Percentiles rank a stretch among this genome's conserved stretches.
phyloP scores from a whole-genome alignment of 1,139 yeast genomes.

The Sugiyamaella paludigena region DNA sequence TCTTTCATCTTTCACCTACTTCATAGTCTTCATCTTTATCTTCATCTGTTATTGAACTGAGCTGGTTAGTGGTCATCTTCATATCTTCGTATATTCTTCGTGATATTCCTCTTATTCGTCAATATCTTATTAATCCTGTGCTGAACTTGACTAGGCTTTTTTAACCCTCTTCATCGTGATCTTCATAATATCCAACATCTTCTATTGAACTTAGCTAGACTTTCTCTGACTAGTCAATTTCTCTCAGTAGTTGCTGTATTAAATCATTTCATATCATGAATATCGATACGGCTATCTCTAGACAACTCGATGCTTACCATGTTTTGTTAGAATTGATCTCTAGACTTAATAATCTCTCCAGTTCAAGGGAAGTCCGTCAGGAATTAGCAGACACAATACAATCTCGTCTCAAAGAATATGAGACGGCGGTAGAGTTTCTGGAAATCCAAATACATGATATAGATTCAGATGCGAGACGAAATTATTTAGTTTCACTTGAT shows the following conservation, averaged over 20 bases:
- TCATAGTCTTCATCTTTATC: no score
- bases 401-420: constrained; percentile 30
- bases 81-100: no score
- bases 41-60: no score
- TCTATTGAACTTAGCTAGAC: no score
- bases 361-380: constrained; percentile 26
- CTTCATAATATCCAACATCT: no score
- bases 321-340: constrained; percentile 26
- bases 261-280: constrained; percentile 11
- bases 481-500: constrained; percentile 26
- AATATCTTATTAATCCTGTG: no score
- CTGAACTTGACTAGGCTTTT: background rate
- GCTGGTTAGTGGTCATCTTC: no score
- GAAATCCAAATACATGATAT: constrained; percentile 23
- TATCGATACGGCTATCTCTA: constrained; percentile 17
- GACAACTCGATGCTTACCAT: constrained; percentile 23
- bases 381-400: constrained; percentile 34
- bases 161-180: background rate
- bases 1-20: background rate
- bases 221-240: no score
- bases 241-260: no score
- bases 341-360: constrained; percentile 23
- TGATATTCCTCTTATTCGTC: no score
- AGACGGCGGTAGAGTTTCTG: constrained; percentile 26
- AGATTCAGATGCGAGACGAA: constrained; percentile 13